These are phyloP conservation scores for Metschnikowia kunwiensis DNA, from an alignment of 805 yeast genomes.

Conservation along the genomic window DNA sequence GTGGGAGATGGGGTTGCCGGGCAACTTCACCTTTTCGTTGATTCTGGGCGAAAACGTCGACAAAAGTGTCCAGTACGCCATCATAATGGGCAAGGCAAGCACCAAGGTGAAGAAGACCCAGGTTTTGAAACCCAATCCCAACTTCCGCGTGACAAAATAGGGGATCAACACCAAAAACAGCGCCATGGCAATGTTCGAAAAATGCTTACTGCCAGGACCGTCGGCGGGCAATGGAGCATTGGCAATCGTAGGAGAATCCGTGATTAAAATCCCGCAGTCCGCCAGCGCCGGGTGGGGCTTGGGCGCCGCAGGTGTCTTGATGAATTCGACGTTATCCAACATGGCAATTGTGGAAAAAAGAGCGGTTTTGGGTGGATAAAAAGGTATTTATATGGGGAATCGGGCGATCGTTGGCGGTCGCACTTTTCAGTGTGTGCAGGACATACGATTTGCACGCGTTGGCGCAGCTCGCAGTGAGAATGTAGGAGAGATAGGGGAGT, in stretches of 20 bases:
- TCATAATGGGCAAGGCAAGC: constrained; percentile 63
- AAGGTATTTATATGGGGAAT: too few species aligned
- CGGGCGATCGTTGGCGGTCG: too few species aligned
- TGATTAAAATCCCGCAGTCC: constrained; percentile 37
- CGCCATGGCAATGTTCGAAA: constrained; percentile 57
- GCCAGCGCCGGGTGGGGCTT: constrained; percentile 23
- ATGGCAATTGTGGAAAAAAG: constrained; percentile 20
- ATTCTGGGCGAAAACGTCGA: constrained; percentile 79
- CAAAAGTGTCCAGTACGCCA: constrained; percentile 78
- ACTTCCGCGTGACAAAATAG: constrained; percentile 54
- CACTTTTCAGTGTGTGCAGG: too few species aligned
- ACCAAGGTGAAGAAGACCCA: constrained; percentile 59
- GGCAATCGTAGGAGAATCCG: constrained; percentile 63
- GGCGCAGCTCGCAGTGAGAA: too few species aligned
- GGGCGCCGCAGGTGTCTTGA: constrained; percentile 55
- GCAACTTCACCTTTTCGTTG: constrained; percentile 72
- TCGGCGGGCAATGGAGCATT: constrained; percentile 90
- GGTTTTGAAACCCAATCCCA: constrained; percentile 69
- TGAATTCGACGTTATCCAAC: constrained; percentile 49
- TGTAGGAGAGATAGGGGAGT: too few species aligned
- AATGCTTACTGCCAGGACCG: constrained; percentile 80
- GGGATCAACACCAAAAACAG: constrained; percentile 58
- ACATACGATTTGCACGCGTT: too few species aligned
- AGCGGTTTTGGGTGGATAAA: neutral
- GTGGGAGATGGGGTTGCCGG: constrained; percentile 72